Conservation (phyloP, 768 basidiomycete species). For the Mycena sanguinolenta region DNA sequence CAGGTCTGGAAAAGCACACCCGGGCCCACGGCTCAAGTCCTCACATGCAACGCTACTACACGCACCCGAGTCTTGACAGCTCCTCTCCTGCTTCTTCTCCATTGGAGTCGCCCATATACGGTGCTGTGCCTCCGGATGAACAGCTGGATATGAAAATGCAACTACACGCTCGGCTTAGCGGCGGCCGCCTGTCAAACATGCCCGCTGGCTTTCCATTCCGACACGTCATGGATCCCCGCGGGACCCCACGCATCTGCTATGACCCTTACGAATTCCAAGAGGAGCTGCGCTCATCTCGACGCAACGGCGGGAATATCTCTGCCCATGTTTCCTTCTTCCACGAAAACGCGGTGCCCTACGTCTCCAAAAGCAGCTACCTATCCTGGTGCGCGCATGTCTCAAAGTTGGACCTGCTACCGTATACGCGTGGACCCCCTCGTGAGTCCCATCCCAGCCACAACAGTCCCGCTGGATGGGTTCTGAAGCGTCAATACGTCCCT, state of each 20-base stretch:
- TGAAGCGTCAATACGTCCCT: neutral
- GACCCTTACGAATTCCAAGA: constrained; percentile 54
- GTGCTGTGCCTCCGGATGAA: constrained; percentile 20
- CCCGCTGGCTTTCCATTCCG: constrained; percentile 55
- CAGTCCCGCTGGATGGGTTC: neutral
- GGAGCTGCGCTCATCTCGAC: constrained; percentile 38
- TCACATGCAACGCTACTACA: constrained; percentile 29
- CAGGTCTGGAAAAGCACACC: constrained; percentile 8
- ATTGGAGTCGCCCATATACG: constrained; percentile 31
- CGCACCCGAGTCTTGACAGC: constrained; percentile 21
- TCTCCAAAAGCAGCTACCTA: constrained; percentile 37
- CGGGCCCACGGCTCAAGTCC: constrained; percentile 25
- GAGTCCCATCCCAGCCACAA: constrained; percentile 23
- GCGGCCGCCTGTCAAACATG: constrained; percentile 46
- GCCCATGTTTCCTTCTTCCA: constrained; percentile 47
- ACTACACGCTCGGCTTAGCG: constrained; percentile 48
- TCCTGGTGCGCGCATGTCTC: constrained; percentile 51
- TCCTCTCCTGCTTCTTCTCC: constrained; percentile 34
- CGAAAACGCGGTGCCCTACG: constrained; percentile 28
- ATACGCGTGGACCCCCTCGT: constrained; percentile 44
- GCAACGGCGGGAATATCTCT: constrained; percentile 34
- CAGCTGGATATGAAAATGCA: constrained; percentile 42
- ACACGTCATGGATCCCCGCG: constrained; percentile 39
- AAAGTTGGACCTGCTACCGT: constrained; percentile 37
- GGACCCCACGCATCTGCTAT: constrained; percentile 42